Evolutionary conservation across 305 asterid species (phyloP), one percentile per base, ranked within the genome.

Genomic region (Rubia tinctorum): DNA sequence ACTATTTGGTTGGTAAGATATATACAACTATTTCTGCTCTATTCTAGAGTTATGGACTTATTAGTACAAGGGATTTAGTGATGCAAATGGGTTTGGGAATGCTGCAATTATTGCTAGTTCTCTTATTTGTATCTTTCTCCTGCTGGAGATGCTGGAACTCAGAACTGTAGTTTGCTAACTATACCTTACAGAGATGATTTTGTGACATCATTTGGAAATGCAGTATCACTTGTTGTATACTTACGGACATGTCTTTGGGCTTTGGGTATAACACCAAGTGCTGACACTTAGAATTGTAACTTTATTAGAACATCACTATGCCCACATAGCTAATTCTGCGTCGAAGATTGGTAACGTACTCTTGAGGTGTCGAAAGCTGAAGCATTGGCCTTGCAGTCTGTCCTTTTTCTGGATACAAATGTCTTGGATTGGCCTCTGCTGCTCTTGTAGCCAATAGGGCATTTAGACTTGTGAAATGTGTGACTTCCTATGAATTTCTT

Each of bases 1-100:
- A 94, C 81, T 94, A 90, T 82, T 95, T 94, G 64, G 71, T 78
- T 37, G 99, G 99, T 90, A 81, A 86, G 91, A 78, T 60, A 74
- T 69, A 18, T 80, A 47, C 18, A 27, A 53, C 64, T 69, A 70
- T 37, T 58, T 22, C 9, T 67, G 25, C 11, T 20, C 55, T 68
- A 63, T 62, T 34, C 49, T 1, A 30, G 30, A 22, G 6, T 71
- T 17, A 20, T 43, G 8, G 62, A 56, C 62, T n/a, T n/a, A n/a
- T 18, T 20, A 12, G 23, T 49, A 58, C 44, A 25, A 14, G 8
- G 8, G 7, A 11, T n/a, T 49, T 27, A 22, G 18, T 37, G 30
- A 40, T 13, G 4, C 13, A 45, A 47, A 20, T 37, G 37, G 9
- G 7, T 30, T 7, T 20, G 6, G 74, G n/a, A 70, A n/a, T 37